A percentile compares a stretch with the other conserved stretches of the same genome.
phyloP scores from a whole-genome alignment of 2,329 filamentous ascomycete genomes.

The Apiospora saccharicola region DNA sequence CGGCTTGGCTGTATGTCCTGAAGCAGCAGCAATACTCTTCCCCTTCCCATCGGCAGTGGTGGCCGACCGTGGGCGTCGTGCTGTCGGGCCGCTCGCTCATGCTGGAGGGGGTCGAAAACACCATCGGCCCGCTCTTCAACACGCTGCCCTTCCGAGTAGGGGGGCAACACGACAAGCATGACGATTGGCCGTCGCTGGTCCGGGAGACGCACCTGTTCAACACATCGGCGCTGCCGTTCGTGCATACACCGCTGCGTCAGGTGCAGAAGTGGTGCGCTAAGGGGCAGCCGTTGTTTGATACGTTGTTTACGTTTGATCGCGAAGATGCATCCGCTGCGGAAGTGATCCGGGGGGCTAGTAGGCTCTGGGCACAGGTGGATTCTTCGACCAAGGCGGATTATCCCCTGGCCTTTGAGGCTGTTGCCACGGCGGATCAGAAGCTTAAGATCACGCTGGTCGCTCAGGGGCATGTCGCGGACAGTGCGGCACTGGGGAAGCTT shows the following conservation, averaged over 20 bases:
- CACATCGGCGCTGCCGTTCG: slow-evolving; percentile 71
- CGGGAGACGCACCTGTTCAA: slow-evolving; percentile 75
- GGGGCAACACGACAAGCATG: slow-evolving; percentile 46
- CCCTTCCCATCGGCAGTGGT: slow-evolving; percentile 30
- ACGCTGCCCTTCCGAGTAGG: slow-evolving; percentile 75
- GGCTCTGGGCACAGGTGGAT: slow-evolving; percentile 64
- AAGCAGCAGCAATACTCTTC: slow-evolving; percentile 54
- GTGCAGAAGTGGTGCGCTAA: slow-evolving; percentile 80
- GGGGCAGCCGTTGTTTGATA: slow-evolving; percentile 74
- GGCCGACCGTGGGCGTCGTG: slow-evolving; percentile 73
- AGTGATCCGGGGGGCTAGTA: no score
- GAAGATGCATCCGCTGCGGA: slow-evolving; percentile 44
- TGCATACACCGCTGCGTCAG: slow-evolving; percentile 79
- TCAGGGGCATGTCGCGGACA: slow-evolving; percentile 51
- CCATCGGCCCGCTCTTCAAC: slow-evolving; percentile 89
- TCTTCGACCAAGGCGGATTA: slow-evolving; percentile 67
- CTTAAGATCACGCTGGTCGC: slow-evolving; percentile 68
- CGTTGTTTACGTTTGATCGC: slow-evolving; percentile 81
- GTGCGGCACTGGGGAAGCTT: slow-evolving; percentile 41
- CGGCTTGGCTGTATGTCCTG: slow-evolving; percentile 73
- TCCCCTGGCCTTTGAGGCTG: slow-evolving; percentile 79
- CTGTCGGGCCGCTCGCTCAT: slow-evolving; percentile 80
- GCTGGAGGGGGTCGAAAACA: slow-evolving; percentile 67
- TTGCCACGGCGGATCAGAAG: slow-evolving; percentile 54
- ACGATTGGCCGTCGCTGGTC: slow-evolving; percentile 67